phyloP scores from a whole-genome alignment of 2,329 filamentous ascomycete genomes.

The Xylariomycetidae sp. region DNA sequence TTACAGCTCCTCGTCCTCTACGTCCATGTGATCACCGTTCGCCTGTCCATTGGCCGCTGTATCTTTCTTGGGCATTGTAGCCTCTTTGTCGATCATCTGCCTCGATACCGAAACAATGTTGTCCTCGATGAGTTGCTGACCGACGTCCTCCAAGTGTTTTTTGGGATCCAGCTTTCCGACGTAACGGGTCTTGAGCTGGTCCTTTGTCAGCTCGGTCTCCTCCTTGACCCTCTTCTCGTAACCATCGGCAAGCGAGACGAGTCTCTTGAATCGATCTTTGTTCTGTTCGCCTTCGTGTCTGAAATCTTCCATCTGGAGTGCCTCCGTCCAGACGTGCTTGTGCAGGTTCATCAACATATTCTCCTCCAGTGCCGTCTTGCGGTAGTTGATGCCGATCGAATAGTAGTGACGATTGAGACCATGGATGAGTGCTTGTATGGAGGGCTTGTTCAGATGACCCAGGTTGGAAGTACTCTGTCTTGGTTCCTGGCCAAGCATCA shows the following conservation, averaged over 20 bases:
- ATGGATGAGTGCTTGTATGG: conserved; percentile 98
- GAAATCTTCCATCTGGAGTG: conserved; percentile 95
- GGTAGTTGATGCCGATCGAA: conserved; percentile 96
- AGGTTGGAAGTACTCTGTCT: conserved; percentile 97
- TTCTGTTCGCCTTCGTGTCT: conserved; percentile 77
- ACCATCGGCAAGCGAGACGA: conserved; percentile 86
- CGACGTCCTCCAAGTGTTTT: conserved; percentile 97
- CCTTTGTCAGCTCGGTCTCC: conserved; percentile 94
- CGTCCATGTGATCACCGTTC: conserved; percentile 64
- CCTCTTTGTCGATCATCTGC: conserved; percentile 99
- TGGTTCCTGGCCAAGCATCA: conserved; percentile 97
- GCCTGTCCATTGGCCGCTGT: conserved; percentile 42
- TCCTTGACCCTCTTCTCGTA: conserved; percentile 99
- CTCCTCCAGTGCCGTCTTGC: conserved; percentile 95
- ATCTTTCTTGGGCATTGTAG: conserved; percentile 77
- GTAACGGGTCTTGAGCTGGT: conserved; percentile 97
- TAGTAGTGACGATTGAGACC: conserved; percentile 98
- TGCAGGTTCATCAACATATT: conserved; percentile 99
- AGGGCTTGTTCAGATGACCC: conserved; percentile 97
- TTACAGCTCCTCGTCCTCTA: conserved; percentile 51
- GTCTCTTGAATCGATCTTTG: conserved; percentile 79
- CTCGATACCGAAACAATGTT: conserved; percentile 98
- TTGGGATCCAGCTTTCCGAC: conserved; percentile 98
- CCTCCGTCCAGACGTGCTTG: conserved; percentile 99
- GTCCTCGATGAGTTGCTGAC: conserved; percentile 95